Evolutionary conservation across 2,329 filamentous ascomycete genomes (phyloP), one percentile per base, ranked within the genome.

Genomic region (Remersonia thermophila): DNA sequence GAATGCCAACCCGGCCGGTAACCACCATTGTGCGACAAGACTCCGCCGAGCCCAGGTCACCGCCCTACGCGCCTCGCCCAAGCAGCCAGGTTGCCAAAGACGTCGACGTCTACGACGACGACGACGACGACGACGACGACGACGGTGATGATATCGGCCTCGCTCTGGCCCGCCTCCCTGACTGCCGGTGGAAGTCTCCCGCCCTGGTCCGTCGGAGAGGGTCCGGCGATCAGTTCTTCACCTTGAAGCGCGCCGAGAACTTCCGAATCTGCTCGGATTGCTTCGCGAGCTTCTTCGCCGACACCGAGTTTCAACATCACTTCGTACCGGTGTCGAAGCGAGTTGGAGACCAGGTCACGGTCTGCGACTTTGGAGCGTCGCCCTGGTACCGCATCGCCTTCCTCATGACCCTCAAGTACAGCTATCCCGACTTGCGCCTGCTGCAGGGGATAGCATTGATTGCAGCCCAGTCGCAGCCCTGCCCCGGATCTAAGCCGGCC

Each of bases 351-450:
- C 63, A 67, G 28, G 66, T 72, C 31, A 67, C 83, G 7, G 65
- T 70, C 31, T 96, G 89, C 59, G 80, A 86, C 45, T 84, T 95
- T 56, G 83, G 83, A 20, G 69, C 74, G 10, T 69, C 67, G 0
- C 73, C 80, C 1, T 95, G 86, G 84, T 80, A 84, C 49, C 77
- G 83, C 18, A 75, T 94, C 27, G 86, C 86, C 1, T 93, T 82
- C 75, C 67, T 87, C 3, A 67, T 93, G 43, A 87, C 78, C 2
- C 62, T 82, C 35, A 85, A 86, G 55, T 73, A 83, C 46, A 61
- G 73, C 10, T 65, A 72, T 13, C 65, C 69, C 3, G 76, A 84
- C 45, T 60, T 91, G 28, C 70, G 72, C 10, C 60, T 93, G 4
- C 66, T 95, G 20, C 73, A 80, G 40, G 69, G 72, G 27, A 66